Base-by-base conservation (phyloP, 2,329 filamentous ascomycete species). In the Cadophora sp. region DNA sequence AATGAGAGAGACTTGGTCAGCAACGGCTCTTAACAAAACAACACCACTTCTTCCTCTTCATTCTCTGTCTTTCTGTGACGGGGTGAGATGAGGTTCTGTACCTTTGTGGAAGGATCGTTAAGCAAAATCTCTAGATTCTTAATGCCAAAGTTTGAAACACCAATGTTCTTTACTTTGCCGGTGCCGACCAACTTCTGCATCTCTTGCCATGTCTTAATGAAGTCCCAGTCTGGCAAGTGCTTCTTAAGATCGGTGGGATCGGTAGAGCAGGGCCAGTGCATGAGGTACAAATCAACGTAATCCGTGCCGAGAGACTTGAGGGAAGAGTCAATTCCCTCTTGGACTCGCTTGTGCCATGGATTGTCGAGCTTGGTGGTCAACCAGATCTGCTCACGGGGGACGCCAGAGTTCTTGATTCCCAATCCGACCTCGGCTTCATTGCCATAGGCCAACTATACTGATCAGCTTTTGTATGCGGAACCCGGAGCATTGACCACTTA, bases 121-220 rank as follows among this genome's bases (percentile, higher is more conserved):
- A 96, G 83, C 68, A 96, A 85, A 79, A 87, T 92, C 84, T 95
- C 91, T 46, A 96, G 83, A 81, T 96, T 92, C 79, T 83, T 87
- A 79, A 94, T 92, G 71, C 86, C 91, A 79, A 97, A 96, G 85
- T 97, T 97, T 80, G 91, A 93, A 67, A 96, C 91, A 75, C 92
- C 92, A 78, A 95, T 93, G 83, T 92, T 93, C 80, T 85, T 87
- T 62, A 91, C 91, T 80, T 93, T 92, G 79, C 90, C 89, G 55
- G 86, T 88, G 12, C 80, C 86, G 27, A 88, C 81, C 58, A 93
- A 83, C 83, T 91, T 91, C 81, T 92, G 88, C 84, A 92, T 83
- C 82, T 90, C 89, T 69, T 84, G 82, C 87, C 86, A 97, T 29
- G 93, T 96, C 80, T 96, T 89, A 75, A 92, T 84, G 80, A 92